phyloP scores from a whole-genome alignment of 2,329 filamentous ascomycete genomes.

The Phoma sp. region DNA sequence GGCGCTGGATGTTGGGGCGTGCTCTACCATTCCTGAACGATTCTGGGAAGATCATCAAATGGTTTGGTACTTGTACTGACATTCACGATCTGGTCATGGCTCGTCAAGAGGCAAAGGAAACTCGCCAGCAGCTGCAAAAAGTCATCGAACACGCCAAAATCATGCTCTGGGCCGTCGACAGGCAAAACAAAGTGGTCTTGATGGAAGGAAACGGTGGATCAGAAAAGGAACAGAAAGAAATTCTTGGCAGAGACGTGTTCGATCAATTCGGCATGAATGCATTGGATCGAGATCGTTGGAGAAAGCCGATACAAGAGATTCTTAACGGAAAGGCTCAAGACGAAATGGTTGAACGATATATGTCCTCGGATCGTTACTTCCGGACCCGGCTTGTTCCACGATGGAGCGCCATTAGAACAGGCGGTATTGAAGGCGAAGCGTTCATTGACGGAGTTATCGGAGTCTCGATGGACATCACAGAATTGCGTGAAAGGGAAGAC shows the following conservation, averaged over 20 bases:
- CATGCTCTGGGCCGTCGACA: conserved; percentile 75
- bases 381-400: conserved; percentile 74
- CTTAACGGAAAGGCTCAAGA: conserved; percentile 65
- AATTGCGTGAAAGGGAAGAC: conserved; percentile 68
- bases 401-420: conserved; percentile 60
- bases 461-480: conserved; percentile 80
- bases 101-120: conserved; percentile 68
- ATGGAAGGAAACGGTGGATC: conserved; percentile 71
- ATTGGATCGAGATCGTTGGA: conserved; percentile 51
- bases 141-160: conserved; percentile 78
- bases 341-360: conserved; percentile 68
- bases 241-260: conserved; percentile 67
- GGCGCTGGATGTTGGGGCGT: conserved; percentile 79
- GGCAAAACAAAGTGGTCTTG: conserved; percentile 66
- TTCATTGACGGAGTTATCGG: conserved; percentile 75
- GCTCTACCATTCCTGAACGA: conserved; percentile 72
- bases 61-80: conserved; percentile 82
- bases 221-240: conserved; percentile 23
- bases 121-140: conserved; percentile 71
- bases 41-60: conserved; percentile 73
- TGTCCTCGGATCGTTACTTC: conserved; percentile 68
- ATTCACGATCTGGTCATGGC: conserved; percentile 76
- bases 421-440: conserved; percentile 57
- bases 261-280: conserved; percentile 60
- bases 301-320: conserved; percentile 67